Percentiles rank a stretch among this genome's conserved stretches.
Conservation (phyloP, 1,284 basidiomycete genomes). For the Ganoderma lucidum region DNA sequence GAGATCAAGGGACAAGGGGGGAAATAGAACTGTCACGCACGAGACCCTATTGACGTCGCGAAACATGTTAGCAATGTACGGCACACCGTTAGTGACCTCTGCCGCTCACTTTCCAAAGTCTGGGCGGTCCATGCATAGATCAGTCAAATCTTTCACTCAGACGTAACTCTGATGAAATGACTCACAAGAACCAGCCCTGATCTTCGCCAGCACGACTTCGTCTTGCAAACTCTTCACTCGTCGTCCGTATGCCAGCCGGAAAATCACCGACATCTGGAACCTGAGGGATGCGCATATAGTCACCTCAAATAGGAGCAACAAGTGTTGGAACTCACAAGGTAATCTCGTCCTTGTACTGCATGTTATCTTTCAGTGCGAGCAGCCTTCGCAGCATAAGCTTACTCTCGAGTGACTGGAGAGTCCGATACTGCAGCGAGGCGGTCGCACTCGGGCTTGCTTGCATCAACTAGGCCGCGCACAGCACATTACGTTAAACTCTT, state of each 20-base stretch:
- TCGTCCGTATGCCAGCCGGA: background rate
- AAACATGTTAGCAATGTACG: too few relatives aligned
- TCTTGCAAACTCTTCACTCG: background rate
- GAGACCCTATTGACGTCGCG: background rate
- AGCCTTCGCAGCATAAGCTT: conserved; percentile 15
- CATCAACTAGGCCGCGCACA: conserved; percentile 10
- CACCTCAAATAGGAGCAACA: background rate
- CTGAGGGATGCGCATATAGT: background rate
- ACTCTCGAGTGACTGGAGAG: conserved; percentile 20
- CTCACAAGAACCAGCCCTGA: background rate
- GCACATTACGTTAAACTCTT: background rate
- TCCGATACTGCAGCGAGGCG: conserved; percentile 14
- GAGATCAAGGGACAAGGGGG: background rate
- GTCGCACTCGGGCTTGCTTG: conserved; percentile 17
- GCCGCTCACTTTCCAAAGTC: background rate
- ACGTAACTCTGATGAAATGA: too few relatives aligned
- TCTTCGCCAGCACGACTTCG: background rate
- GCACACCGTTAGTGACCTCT: background rate
- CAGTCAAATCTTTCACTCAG: too few relatives aligned
- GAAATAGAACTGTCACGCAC: background rate
- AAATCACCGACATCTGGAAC: background rate
- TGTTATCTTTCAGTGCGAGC: background rate
- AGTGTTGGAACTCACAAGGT: background rate
- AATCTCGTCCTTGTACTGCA: background rate
- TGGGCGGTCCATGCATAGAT: background rate